Evolutionary conservation across 768 basidiomycete genomes (phyloP).

Genomic region (Mycena pura): DNA sequence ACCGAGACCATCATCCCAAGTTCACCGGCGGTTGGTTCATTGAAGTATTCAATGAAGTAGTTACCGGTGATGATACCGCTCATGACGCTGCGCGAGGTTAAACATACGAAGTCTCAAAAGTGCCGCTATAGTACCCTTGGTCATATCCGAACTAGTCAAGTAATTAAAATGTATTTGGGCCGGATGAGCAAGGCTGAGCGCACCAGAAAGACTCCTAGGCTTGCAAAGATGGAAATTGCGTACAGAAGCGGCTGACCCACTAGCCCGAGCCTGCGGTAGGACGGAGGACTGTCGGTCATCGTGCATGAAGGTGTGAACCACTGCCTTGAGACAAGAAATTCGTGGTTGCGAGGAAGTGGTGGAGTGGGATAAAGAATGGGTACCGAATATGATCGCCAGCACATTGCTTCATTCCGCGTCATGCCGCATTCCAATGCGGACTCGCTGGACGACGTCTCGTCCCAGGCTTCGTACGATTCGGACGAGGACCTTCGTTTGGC

Average conservation of each 20-base stretch:
- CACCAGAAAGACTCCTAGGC: conserved; percentile 86
- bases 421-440: conserved; percentile 66
- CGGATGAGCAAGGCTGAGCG: conserved; percentile 34
- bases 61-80: conserved; percentile 91
- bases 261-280: conserved; percentile 56
- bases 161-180: conserved; percentile 15
- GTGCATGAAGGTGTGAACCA: conserved; percentile 49
- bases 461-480: conserved; percentile 61
- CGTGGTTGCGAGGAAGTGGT: too few relatives aligned
- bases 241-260: conserved; percentile 83
- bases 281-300: conserved; percentile 54
- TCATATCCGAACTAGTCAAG: conserved; percentile 77
- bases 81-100: conserved; percentile 67
- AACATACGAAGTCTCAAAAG: conserved; percentile 21
- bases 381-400: conserved; percentile 23
- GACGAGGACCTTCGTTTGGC: conserved; percentile 79
- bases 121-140: conserved; percentile 64
- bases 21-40: conserved; percentile 73
- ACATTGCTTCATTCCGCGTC: conserved; percentile 27
- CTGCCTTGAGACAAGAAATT: too few relatives aligned
- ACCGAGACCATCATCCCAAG: conserved; percentile 97
- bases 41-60: conserved; percentile 83
- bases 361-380: too few relatives aligned
- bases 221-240: conserved; percentile 80
- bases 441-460: conserved; percentile 68